Conservation (phyloP, 2,329 filamentous ascomycete species). For the Sordariomycetes sp. region DNA sequence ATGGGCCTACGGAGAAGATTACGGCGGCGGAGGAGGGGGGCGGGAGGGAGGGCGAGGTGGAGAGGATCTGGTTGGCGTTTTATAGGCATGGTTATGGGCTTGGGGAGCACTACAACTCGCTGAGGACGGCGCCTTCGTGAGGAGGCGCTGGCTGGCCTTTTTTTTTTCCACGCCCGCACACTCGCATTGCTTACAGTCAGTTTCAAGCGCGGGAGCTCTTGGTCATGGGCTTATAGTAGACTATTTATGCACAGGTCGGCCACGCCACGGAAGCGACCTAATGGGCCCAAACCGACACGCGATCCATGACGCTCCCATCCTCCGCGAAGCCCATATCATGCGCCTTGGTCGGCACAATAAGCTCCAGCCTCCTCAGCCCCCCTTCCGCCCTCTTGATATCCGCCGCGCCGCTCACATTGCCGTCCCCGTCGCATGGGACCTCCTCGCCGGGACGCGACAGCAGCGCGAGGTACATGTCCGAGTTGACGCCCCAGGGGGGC, state of each 20-base stretch:
- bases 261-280: neutral
- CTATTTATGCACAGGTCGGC: neutral
- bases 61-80: slow-evolving; percentile 81
- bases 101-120: slow-evolving; percentile 94
- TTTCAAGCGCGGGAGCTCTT: neutral
- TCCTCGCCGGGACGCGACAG: slow-evolving; percentile 56
- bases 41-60: slow-evolving; percentile 26
- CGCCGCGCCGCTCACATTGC: slow-evolving; percentile 9
- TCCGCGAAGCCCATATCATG: slow-evolving; percentile 29
- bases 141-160: neutral
- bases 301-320: slow-evolving; percentile 34
- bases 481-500: slow-evolving; percentile 59
- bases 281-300: slow-evolving; percentile 38
- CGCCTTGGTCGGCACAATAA: slow-evolving; percentile 32
- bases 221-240: neutral
- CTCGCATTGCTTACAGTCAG: too few species aligned
- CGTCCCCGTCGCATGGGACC: slow-evolving; percentile 40
- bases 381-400: neutral
- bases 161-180: neutral
- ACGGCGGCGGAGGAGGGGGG: slow-evolving; percentile 27
- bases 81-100: slow-evolving; percentile 89
- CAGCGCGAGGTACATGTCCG: slow-evolving; percentile 59
- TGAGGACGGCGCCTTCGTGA: slow-evolving; percentile 21
- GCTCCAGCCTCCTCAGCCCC: slow-evolving; percentile 5
- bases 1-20: slow-evolving; percentile 69